Evolutionary conservation across 2,329 filamentous ascomycete genomes (phyloP), one percentile per base, ranked within the genome.

Genomic region (Mollisia scopiformis): DNA sequence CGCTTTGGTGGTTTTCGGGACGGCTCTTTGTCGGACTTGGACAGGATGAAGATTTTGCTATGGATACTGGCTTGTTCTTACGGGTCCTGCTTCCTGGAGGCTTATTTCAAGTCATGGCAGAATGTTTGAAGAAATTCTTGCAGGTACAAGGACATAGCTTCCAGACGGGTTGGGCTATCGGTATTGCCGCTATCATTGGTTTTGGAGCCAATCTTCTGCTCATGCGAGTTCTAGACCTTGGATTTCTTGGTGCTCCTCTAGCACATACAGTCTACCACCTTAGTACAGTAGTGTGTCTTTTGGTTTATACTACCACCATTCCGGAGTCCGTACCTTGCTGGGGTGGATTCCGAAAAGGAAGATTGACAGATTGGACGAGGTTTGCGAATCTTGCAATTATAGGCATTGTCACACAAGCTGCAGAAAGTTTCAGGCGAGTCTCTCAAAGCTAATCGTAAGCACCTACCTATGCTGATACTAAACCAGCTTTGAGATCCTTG

Each of bases 341-440:
- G 59, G 88, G 88, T 56, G 90, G 90, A 2, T 88, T 93, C 73
- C 86, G 85, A 21, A 79, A 75, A 56, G 82, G 84, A 35, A 87
- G 88, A 0, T 79, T 92, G 53, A 77, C 77, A 23, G 92, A 92
- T 71, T 93, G 90, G 90, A 82, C 80, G 1, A 87, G 87, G 11
- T 94, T 95, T 72, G 81, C 88, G 2, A 84, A 85, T 7, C 84
- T 96, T 2, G 90, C 91, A 0, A 74, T 89, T 6, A 78, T 94
- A 0, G 92, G 91, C 0, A 81, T 94, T 47, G 76, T 95, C 6
- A 91, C 94, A 63, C 89, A 95, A 3, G 92, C 90, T 8, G 93
- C 91, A 0, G 92, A 95, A 75, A 95, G 91, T 90, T 94, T 91
- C 91, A 92, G 91, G 0, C 95, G 95, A 67, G 91, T 94, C 75